phyloP scores from a whole-genome alignment of 805 yeast species.

The Candida fluviatilis region DNA sequence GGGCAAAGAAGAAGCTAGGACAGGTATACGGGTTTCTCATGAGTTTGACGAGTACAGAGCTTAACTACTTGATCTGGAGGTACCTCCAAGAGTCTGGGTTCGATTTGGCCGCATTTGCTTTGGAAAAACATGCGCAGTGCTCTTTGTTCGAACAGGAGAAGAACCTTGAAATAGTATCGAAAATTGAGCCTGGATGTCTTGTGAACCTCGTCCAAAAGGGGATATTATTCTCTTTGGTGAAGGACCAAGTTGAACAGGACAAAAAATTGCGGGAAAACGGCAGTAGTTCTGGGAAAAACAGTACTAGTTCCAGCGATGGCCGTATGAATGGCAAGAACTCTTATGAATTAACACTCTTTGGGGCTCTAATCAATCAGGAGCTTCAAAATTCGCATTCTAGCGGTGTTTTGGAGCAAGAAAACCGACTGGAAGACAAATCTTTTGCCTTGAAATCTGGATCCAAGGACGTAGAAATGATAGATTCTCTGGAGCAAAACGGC shows the following conservation, averaged over 20 bases:
- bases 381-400: slow-evolving; percentile 12
- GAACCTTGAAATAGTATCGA: slow-evolving; percentile 35
- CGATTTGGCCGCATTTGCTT: slow-evolving; percentile 73
- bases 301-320: no score
- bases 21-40: slow-evolving; percentile 27
- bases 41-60: slow-evolving; percentile 80
- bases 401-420: slow-evolving; percentile 4
- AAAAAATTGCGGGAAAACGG: not conserved
- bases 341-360: slow-evolving; percentile 44
- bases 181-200: slow-evolving; percentile 73
- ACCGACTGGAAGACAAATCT: slow-evolving; percentile 1
- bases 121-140: slow-evolving; percentile 70
- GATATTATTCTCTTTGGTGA: slow-evolving; percentile 69
- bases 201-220: slow-evolving; percentile 86
- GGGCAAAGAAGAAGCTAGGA: not conserved
- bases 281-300: no score
- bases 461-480: not conserved
- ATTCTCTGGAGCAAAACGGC: not conserved
- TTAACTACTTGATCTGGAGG: slow-evolving; percentile 90
- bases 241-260: slow-evolving; percentile 39
- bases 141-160: slow-evolving; percentile 47
- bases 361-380: slow-evolving; percentile 47
- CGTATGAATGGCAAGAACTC: slow-evolving; percentile 11
- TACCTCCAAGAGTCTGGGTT: slow-evolving; percentile 83
- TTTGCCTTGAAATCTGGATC: slow-evolving; percentile 10